Conservation (phyloP, 2,329 filamentous ascomycete species). For the Diaporthe helianthi region DNA sequence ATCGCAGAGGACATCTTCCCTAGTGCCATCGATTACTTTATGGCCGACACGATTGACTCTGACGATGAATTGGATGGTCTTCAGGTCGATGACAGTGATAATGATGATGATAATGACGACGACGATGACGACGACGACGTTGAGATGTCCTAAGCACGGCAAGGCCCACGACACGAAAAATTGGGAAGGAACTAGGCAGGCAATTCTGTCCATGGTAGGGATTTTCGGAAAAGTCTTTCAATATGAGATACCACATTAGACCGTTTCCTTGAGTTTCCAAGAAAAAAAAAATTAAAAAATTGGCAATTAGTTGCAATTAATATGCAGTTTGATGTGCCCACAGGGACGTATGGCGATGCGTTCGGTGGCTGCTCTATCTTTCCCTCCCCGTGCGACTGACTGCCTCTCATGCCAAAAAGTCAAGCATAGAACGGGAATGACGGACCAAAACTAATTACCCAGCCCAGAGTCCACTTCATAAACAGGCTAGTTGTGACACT, state of each 20-base stretch:
- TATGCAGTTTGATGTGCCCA: neutral
- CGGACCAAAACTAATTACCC: neutral
- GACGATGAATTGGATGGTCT: slow-evolving; percentile 35
- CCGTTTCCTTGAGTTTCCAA: slow-evolving; percentile 1
- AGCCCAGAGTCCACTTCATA: neutral
- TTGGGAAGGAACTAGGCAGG: neutral
- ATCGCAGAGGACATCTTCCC: slow-evolving; percentile 36
- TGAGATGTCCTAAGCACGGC: slow-evolving; percentile 32
- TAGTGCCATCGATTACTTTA: slow-evolving; percentile 35
- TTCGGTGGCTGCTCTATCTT: neutral
- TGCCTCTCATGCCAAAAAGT: neutral
- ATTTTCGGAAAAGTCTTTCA: slow-evolving; percentile 13
- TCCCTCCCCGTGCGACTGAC: neutral
- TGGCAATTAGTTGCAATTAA: neutral
- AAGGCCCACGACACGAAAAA: neutral
- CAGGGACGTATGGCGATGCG: neutral
- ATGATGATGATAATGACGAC: slow-evolving; percentile 34
- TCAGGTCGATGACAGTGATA: slow-evolving; percentile 33
- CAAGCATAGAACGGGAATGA: neutral
- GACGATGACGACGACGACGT: no score
- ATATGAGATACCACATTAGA: slow-evolving; percentile 29
- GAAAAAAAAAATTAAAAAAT: no score
- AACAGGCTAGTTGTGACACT: neutral
- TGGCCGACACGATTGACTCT: slow-evolving; percentile 35
- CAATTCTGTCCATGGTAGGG: neutral